Evolutionary conservation across 2,329 filamentous ascomycete genomes (phyloP).

Genomic region (Scytalidium sp.): DNA sequence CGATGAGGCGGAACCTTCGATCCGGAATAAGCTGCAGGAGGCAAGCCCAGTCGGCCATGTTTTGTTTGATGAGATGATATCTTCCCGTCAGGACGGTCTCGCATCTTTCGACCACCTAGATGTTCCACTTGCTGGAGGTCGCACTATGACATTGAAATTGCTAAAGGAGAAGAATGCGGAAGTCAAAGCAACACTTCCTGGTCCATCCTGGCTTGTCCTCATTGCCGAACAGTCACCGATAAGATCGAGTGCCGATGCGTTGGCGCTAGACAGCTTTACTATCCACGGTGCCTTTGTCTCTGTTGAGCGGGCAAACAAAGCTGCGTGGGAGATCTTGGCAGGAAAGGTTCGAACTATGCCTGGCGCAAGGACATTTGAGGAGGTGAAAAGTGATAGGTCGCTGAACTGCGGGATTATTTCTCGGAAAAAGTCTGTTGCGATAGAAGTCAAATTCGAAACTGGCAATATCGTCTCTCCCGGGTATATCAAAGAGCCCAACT

Average conservation of each 20-base stretch:
- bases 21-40: background rate
- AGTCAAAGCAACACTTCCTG: background rate
- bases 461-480: background rate
- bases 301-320: background rate
- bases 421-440: background rate
- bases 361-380: background rate
- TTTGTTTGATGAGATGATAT: background rate
- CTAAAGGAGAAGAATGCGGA: background rate
- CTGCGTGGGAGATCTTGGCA: background rate
- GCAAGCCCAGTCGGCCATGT: background rate
- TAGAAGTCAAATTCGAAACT: background rate
- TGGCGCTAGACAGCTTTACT: background rate
- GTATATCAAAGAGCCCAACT: background rate
- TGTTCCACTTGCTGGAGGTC: background rate
- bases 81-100: background rate
- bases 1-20: background rate
- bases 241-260: background rate
- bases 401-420: background rate
- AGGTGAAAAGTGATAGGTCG: background rate
- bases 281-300: background rate
- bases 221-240: background rate
- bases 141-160: background rate
- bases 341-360: background rate
- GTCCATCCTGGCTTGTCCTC: background rate
- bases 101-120: background rate